Conservation (phyloP, 2,329 filamentous ascomycete genomes). For the Hymenoscyphus fraxineus region DNA sequence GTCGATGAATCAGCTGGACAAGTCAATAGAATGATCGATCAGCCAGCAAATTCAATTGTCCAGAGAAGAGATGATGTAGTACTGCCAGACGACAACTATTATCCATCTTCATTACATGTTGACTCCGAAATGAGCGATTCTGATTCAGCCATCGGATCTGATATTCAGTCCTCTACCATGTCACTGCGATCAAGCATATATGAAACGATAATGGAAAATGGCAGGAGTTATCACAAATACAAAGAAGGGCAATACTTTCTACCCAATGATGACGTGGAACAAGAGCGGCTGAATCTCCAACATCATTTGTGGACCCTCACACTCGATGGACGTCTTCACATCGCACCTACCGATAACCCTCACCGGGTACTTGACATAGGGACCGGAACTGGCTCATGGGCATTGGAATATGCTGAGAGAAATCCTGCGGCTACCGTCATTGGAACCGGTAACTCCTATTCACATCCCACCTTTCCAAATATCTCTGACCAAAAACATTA, state of each 20-base stretch:
- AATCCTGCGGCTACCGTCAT: conserved; percentile 12
- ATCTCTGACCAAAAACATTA: conserved; percentile 2
- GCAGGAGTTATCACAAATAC: conserved; percentile 22
- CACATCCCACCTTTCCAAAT: neutral
- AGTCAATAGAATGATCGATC: neutral
- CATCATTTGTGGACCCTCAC: conserved; percentile 20
- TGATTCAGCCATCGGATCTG: conserved; percentile 16
- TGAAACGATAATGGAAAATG: conserved; percentile 21
- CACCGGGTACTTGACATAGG: conserved; percentile 31
- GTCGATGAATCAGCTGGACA: neutral
- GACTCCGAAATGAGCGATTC: conserved; percentile 14
- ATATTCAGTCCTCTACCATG: conserved; percentile 16
- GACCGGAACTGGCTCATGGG: conserved; percentile 34
- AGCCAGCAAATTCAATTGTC: neutral
- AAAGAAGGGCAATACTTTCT: conserved; percentile 44
- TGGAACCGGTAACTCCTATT: conserved; percentile 10
- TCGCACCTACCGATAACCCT: conserved; percentile 14
- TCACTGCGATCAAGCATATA: conserved; percentile 20
- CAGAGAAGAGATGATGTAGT: neutral
- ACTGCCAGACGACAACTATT: conserved; percentile 14
- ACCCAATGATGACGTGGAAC: conserved; percentile 44
- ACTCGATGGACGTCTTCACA: conserved; percentile 16
- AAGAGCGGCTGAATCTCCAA: conserved; percentile 40
- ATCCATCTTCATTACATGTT: conserved; percentile 14
- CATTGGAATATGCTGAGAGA: conserved; percentile 15